Base-by-base conservation (phyloP, 257 asterid genomes). In the Solanum dulcamara region DNA sequence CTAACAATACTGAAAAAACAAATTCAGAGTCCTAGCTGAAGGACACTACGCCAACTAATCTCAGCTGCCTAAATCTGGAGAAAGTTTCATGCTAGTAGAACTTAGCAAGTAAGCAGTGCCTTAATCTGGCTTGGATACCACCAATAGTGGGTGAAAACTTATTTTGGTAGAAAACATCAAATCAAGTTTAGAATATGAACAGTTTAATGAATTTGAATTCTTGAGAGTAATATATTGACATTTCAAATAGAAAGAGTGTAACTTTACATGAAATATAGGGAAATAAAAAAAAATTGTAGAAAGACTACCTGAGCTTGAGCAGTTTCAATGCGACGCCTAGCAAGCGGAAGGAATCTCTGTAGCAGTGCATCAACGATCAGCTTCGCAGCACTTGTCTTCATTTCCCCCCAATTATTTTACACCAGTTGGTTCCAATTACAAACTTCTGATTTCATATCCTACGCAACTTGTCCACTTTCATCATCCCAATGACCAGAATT, bases 341-440 rank as follows among this genome's bases (percentile, higher is more conserved):
- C 98, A 81, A 97, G 98, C 70, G 99, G 99, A 82, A 97, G 98
- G 89, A 97, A 97, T 77, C 99, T 92, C 92, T 95, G 98, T 90
- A 97, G 92, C 93, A 97, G 88, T 68, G 98, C 98, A 88, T 95
- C 99, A 62, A 97, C 99, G 72, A 97, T 95, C 88, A 94, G 92
- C 93, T 97, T 97, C 3, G 99, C 99, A 13, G 99, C 98, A 88
- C 96, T 93, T 79, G 98, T 94, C 94, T 95, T 97, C 98, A 95
- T 96, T 26, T 88, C 89, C 3, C 46, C 81, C 51, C 40, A 22
- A 32, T 0, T 11, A 8, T 53, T 22, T 82, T 84, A 55, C 4
- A 37, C 46, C 77, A 68, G 44, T 68, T 8, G 46, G 17, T 33
- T 33, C 48, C 48, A 35, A 68, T 38, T 71, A 71, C 53, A 37